A percentile compares a stretch with the other conserved stretches of the same genome.
Evolutionary conservation across 768 basidiomycete genomes (phyloP).

Genomic region (Mycena maculata): DNA sequence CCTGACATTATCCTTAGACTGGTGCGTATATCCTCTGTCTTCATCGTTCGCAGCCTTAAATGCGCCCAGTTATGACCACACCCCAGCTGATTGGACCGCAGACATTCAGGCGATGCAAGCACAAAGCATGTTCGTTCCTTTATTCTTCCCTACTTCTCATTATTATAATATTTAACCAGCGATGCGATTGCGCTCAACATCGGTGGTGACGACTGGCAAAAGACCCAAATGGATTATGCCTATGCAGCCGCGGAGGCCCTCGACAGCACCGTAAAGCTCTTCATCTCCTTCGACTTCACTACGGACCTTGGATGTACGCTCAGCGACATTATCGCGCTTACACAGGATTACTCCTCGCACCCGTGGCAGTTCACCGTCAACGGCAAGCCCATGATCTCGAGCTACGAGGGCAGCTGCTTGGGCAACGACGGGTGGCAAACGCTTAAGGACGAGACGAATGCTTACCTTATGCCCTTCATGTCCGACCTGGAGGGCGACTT

Average conservation of each 20-base stretch:
- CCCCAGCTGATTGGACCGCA: conserved; percentile 51
- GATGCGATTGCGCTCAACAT: conserved; percentile 76
- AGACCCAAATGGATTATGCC: conserved; percentile 58
- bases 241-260: conserved; percentile 60
- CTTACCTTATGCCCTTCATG: conserved; percentile 67
- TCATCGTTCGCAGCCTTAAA: background rate
- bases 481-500: conserved; percentile 62
- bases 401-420: conserved; percentile 71
- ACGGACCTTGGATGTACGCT: conserved; percentile 59
- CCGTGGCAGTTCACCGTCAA: conserved; percentile 67
- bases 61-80: conserved; percentile 52
- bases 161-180: conserved; percentile 46
- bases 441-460: conserved; percentile 59
- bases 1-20: conserved; percentile 46
- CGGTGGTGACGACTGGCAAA: conserved; percentile 66
- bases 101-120: conserved; percentile 56
- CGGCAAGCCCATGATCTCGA: conserved; percentile 68
- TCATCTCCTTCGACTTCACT: conserved; percentile 68
- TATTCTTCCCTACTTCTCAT: background rate
- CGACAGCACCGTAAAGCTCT: conserved; percentile 60
- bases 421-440: conserved; percentile 61
- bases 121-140: conserved; percentile 53
- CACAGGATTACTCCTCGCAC: conserved; percentile 44
- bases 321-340: conserved; percentile 52
- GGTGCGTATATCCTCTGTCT: conserved; percentile 45